These are phyloP conservation scores for Halocafeteria seosinensis DNA, from an alignment of 108 stramenopile genomes.

Conservation along the genomic window DNA sequence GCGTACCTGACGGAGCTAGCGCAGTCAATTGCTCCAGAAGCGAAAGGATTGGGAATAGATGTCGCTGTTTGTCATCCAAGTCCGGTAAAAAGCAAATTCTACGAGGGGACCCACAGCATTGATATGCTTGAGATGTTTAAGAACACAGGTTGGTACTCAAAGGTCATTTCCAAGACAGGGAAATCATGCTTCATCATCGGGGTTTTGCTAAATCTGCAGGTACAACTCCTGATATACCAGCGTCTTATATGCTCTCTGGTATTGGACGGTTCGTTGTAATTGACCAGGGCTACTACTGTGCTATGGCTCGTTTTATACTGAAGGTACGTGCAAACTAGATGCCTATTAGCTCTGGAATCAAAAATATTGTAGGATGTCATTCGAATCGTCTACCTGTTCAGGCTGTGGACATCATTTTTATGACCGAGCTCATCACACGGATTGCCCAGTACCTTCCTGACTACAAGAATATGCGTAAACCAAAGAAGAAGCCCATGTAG, in stretches of 20 bases:
- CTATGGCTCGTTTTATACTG: conserved; percentile 53
- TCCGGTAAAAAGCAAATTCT: conserved; percentile 88
- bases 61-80: conserved; percentile 89
- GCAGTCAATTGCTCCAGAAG: conserved; percentile 64
- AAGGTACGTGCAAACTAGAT: too few species aligned
- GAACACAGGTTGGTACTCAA: too few species aligned
- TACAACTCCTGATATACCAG: conserved; percentile 61
- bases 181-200: neutral
- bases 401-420: neutral
- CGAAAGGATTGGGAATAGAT: conserved; percentile 72
- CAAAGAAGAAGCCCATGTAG: too few species aligned
- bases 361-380: too few species aligned
- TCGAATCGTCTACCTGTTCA: too few species aligned
- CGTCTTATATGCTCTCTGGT: conserved; percentile 68
- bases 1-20: conserved; percentile 85
- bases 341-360: too few species aligned
- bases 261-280: conserved; percentile 67
- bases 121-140: conserved; percentile 42
- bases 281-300: conserved; percentile 28
- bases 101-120: conserved; percentile 46
- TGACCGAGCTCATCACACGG: neutral
- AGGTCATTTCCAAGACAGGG: neutral
- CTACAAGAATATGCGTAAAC: neutral
- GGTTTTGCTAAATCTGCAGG: conserved; percentile 64
- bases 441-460: neutral